Evolutionary conservation across 2,329 filamentous ascomycete species (phyloP), one percentile per base, ranked within the genome.

Genomic region (Lachnellula occidentalis): DNA sequence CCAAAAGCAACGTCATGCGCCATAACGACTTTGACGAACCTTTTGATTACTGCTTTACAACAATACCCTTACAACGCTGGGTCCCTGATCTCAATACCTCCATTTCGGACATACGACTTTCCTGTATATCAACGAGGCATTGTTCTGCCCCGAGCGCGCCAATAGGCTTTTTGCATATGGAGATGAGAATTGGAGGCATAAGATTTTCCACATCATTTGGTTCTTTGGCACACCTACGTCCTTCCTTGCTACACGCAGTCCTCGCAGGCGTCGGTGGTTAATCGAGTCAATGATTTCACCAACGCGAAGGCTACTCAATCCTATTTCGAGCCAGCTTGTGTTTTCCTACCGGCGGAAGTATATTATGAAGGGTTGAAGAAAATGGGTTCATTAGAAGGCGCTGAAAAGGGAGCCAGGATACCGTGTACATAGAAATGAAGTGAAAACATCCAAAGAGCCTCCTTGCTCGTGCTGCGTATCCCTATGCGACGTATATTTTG

Each of bases 31-130:
- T 36, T 39, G 37, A 43, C 27, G 39, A 51, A 51, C 34, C 14
- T 45, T 51, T 51, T 45, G 49, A 45, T 51, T 45, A 14, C 37
- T 39, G 31, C 48, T 34, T 36, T n/a, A 27, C 24, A n/a, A 24
- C 19, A 50, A 50, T 42, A 50, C 37, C 48, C 48, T 21, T 19
- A 14, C 19, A 43, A 41, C 9, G 21, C 43, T 50, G 11, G 22
- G n/a, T 39, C 15, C 36, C 36, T 17, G n/a, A 15, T n/a, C 45
- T 39, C 36, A 34, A 27, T 37, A 19, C 17, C 17, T 17, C 31
- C 47, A 48, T 4, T 48, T 22, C 17, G 47, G 47, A 48, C 19
- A 37, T 15, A 27, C 22, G 12, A n/a, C 2, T 39, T 39, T 39
- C 36, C 15, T 39, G 36, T 39, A 39, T 17, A 39, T 39, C 36